Base-by-base conservation (phyloP, 2,329 filamentous ascomycete genomes). In the Aspergillus uvarum region DNA sequence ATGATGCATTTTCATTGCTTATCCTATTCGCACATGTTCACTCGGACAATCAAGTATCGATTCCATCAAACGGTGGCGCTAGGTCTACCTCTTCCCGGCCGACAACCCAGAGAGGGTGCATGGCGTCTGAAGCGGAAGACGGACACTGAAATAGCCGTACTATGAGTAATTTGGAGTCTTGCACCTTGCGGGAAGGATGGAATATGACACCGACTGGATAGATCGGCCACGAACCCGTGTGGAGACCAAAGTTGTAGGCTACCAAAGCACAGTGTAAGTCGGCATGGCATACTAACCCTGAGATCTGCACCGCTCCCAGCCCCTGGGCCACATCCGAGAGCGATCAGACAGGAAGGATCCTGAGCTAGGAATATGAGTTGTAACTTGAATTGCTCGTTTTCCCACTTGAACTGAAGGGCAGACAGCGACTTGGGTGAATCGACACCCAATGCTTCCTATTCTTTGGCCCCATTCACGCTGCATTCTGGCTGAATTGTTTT, bases 141-240 rank as follows among this genome's bases (percentile, higher is more conserved):
- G 14, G 38, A 42, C 14, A 42, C 38, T 16, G 16, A 35, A 11
- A 11, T 35, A 16, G 32, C 32, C 32, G 32, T 26, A 26, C 26
- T 26, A 26, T 26, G 26, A 26, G 26, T 26, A 8, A 6, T 26
- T 26, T 26, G 32, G 32, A 35, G 32, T 35, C 32, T 35, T 11
- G 32, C 29, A 29, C 26, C 31, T 24, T 12, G 22, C 24, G 26
- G 49, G 44, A 47, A 29, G 31, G 29, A 44, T 51, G 47, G 47
- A 50, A 24, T 48, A 54, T 60, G 56, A 63, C 51, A 55, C 63
- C 57, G 54, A 47, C 49, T 51, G 50, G 56, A 53, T 60, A 61
- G 62, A 64, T 63, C 63, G 58, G 57, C 63, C 58, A 38, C 47
- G 57, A 66, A 60, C 62, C 55, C 49, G 26, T 61, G 64, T 66